Evolutionary conservation across 305 asterid genomes (phyloP), one percentile per base, ranked within the genome.

Genomic region (Rubia balearica): DNA sequence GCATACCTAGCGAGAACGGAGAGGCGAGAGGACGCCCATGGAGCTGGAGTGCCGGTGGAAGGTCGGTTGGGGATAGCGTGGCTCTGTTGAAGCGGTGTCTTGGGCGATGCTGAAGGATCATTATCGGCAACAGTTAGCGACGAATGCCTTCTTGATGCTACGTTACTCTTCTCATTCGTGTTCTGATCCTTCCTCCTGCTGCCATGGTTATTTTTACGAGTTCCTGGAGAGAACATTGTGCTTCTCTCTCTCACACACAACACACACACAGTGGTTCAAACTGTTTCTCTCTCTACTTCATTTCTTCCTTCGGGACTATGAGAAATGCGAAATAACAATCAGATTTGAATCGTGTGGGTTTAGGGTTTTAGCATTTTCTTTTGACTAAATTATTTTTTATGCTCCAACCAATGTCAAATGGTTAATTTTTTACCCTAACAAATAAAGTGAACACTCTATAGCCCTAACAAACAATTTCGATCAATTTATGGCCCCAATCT

Each of bases 41-140:
- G 98, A 56, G 96, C 97, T 6, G 98, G 98, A 51, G 96, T 92
- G 65, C 97, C 98, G 65, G 90, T 87, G 73, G 80, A 69, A 13
- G 98, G 96, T 21, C 98, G 96, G 82, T 81, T 87, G 61, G 88
- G 87, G 49, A 86, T 73, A 53, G 84, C 77, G 63, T 88, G 87
- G 71, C 83, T 81, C 46, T 82, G 87, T 66, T 70, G 85, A 46
- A 85, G 73, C 30, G 92, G 91, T 71, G 91, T 83, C 71, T 74
- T 66, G 14, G 82, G 78, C 33, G 85, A 74, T 66, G 65, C 69
- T 17, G 49, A 30, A 19, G 73, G 41, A 40, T 70, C 67, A 62
- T 27, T 56, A 41, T 42, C 40, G 13, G 79, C 48, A 16, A 74
- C 38, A 57, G 65, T 11, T 27, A 57, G 61, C 43, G 38, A 36